phyloP scores from a whole-genome alignment of 1,139 yeast species.

The Cylindricascospora bacillispora region DNA sequence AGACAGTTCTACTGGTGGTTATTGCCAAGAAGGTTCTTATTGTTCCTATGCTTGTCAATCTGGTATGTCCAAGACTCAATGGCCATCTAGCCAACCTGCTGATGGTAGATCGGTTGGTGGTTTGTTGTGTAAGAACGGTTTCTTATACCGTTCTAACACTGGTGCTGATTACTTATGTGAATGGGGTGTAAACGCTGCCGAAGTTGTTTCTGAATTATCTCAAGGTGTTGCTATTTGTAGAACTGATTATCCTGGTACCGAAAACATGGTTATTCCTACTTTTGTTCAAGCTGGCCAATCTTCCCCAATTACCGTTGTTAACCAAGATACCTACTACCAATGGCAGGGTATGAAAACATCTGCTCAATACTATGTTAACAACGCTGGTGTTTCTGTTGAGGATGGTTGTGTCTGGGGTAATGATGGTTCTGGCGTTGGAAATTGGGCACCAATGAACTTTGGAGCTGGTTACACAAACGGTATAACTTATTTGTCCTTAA shows the following conservation, averaged over 20 bases:
- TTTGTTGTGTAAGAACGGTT: constrained; percentile 52
- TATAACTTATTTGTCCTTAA: constrained; percentile 71
- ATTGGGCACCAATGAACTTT: constrained; percentile 94
- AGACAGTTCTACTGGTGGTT: constrained; percentile 48
- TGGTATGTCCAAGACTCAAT: constrained; percentile 82
- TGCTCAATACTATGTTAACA: constrained; percentile 91
- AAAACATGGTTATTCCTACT: constrained; percentile 74
- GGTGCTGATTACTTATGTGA: constrained; percentile 50
- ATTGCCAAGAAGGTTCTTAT: constrained; percentile 59
- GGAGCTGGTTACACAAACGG: constrained; percentile 84
- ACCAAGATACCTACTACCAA: constrained; percentile 58
- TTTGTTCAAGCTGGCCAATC: constrained; percentile 45
- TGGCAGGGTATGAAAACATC: constrained; percentile 81
- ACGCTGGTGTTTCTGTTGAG: constrained; percentile 78
- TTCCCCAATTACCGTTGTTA: constrained; percentile 61
- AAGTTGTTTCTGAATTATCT: constrained; percentile 41
- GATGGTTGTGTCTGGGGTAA: constrained; percentile 93
- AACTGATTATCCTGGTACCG: constrained; percentile 81
- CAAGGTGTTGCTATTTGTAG: constrained; percentile 60
- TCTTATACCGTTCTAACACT: constrained; percentile 50
- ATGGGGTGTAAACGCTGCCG: constrained; percentile 57
- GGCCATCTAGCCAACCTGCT: constrained; percentile 61
- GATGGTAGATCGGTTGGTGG: constrained; percentile 73
- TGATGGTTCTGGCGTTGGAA: constrained; percentile 68
- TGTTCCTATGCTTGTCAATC: constrained; percentile 80